Percentiles rank a stretch among this genome's conserved stretches.
Evolutionary conservation across 2,329 filamentous ascomycete genomes (phyloP).

Genomic region (Colletotrichum spinosum): DNA sequence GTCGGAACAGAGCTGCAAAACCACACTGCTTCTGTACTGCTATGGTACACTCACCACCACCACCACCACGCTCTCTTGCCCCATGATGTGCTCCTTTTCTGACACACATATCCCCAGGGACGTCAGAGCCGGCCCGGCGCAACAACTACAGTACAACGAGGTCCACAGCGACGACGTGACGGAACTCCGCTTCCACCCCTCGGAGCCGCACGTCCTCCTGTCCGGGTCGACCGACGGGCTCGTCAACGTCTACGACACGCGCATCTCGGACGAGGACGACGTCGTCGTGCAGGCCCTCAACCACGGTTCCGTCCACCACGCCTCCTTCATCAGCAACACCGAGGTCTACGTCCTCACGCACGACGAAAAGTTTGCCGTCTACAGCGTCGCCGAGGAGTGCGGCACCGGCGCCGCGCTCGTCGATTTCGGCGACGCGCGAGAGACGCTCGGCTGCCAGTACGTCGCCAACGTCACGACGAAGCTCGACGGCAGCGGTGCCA

Average conservation of each 20-base stretch:
- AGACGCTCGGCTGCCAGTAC: constrained; percentile 77
- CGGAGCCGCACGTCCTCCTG: constrained; percentile 70
- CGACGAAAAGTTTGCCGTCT: constrained; percentile 82
- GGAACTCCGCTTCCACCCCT: constrained; percentile 70
- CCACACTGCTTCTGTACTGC: constrained; percentile 68
- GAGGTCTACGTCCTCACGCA: constrained; percentile 81
- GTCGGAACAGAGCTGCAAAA: constrained; percentile 80
- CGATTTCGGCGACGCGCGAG: constrained; percentile 77
- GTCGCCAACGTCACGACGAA: constrained; percentile 75
- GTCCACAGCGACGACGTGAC: constrained; percentile 77
- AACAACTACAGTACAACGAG: constrained; percentile 69
- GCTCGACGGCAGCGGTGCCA: constrained; percentile 66
- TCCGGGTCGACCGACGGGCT: constrained; percentile 85
- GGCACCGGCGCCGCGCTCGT: constrained; percentile 66
- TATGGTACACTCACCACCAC: constrained; percentile 62
- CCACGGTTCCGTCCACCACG: constrained; percentile 78
- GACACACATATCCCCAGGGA: constrained; percentile 59
- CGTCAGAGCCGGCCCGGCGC: constrained; percentile 59
- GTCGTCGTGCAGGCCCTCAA: constrained; percentile 83
- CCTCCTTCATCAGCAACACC: constrained; percentile 74
- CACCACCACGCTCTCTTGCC: too few species aligned
- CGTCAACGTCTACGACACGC: constrained; percentile 80
- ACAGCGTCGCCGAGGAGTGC: constrained; percentile 74
- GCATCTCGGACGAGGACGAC: constrained; percentile 79
- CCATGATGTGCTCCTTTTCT: constrained; percentile 31